Evolutionary conservation across 1,284 basidiomycete genomes (phyloP), one percentile per base, ranked within the genome.

Genomic region (Ustilago lituana): DNA sequence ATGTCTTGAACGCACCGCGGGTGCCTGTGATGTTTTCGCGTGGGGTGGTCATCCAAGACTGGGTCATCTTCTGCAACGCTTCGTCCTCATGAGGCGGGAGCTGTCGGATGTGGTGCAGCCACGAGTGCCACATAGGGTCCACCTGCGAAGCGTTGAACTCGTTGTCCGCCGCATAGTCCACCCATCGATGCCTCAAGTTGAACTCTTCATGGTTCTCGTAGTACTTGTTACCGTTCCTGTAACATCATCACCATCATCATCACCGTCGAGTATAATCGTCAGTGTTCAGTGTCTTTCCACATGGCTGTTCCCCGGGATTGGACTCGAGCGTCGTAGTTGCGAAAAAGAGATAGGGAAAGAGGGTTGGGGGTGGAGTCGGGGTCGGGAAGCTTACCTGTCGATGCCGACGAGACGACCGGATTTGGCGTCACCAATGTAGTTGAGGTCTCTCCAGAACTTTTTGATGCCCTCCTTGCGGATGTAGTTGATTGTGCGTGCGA

Each of bases 341-440:
- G n/a, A n/a, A n/a, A n/a, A n/a, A n/a, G n/a, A n/a, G n/a, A n/a
- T n/a, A n/a, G n/a, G n/a, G n/a, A n/a, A 27, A 14, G 15, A 17
- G 24, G 35, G n/a, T n/a, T n/a, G n/a, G n/a, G n/a, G n/a, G n/a
- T n/a, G n/a, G n/a, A n/a, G n/a, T n/a, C n/a, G n/a, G n/a, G n/a
- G n/a, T n/a, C n/a, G n/a, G n/a, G n/a, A n/a, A n/a, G 49, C 74
- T 45, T 54, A 73, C 75, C 70, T 57, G 65, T 81, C 80, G 35
- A 66, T 63, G 19, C 80, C 80, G 11, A 81, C 76, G 32, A 80
- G 66, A 27, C 58, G 69, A 55, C 80, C 80, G 19, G 74, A 71
- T 65, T 81, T 81, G 56, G 79, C 77, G 37, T 81, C 80, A 49
- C 79, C 80, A 24, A 81, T 79, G 52, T 77, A 77, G 54, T 79